These are phyloP conservation scores for Capsicum rhomboideum DNA, from an alignment of 257 asterid species.

Conservation along the genomic window DNA sequence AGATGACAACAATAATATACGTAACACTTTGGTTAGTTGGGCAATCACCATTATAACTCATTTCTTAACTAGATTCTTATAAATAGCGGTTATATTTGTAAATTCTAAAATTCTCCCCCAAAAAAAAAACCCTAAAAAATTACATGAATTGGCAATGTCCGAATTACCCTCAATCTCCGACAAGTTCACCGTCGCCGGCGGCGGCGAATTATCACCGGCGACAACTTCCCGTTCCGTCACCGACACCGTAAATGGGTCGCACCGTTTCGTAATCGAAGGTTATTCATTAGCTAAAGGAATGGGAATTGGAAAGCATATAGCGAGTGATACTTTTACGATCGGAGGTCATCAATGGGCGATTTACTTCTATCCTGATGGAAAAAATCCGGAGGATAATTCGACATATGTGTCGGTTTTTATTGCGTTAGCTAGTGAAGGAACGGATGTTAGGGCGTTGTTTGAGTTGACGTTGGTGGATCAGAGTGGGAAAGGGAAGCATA, in stretches of 20 bases:
- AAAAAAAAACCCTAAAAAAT: too few relatives aligned
- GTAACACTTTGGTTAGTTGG: too few relatives aligned
- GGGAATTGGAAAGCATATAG: slow-evolving; percentile 79
- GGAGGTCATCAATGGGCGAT: slow-evolving; percentile 86
- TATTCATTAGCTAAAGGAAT: slow-evolving; percentile 76
- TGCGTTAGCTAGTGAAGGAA: slow-evolving; percentile 78
- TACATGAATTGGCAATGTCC: background rate
- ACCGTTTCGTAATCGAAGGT: slow-evolving; percentile 67
- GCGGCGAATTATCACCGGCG: slow-evolving; percentile 18
- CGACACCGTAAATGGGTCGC: slow-evolving; percentile 73
- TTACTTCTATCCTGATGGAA: slow-evolving; percentile 82
- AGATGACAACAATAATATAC: too few relatives aligned
- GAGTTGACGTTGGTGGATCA: slow-evolving; percentile 80
- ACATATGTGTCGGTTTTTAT: slow-evolving; percentile 69
- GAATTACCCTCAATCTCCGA: background rate
- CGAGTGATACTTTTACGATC: slow-evolving; percentile 68
- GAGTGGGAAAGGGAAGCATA: slow-evolving; percentile 85
- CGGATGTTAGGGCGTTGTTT: slow-evolving; percentile 80
- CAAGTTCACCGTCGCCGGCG: background rate
- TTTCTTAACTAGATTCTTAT: too few relatives aligned
- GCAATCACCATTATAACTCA: too few relatives aligned
- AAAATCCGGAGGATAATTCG: slow-evolving; percentile 67
- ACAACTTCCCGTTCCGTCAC: slow-evolving; percentile 69
- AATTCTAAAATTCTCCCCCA: too few relatives aligned
- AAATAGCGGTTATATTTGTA: too few relatives aligned